These are phyloP conservation scores for Cystoisospora suis DNA, from an alignment of 169 alveolate species.

Conservation along the genomic window DNA sequence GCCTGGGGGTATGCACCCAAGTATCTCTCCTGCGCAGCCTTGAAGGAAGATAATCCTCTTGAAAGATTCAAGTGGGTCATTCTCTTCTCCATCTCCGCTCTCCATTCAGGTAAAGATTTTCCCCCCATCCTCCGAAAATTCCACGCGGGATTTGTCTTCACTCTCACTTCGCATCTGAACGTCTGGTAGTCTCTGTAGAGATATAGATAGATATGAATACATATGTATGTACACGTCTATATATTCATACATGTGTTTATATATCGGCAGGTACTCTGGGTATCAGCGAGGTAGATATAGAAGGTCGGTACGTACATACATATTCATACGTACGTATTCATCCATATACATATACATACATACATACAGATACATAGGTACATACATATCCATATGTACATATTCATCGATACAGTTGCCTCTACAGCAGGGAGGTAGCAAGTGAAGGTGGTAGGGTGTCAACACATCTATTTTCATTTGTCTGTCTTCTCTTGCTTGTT, in stretches of 20 bases:
- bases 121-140: no score
- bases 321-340: background rate
- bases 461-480: background rate
- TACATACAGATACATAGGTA: no score
- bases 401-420: background rate
- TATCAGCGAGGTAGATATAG: no score
- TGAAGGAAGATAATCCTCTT: background rate
- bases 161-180: no score
- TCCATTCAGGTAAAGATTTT: background rate
- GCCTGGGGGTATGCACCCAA: constrained; percentile 20
- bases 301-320: background rate
- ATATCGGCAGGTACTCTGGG: no score
- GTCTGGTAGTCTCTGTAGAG: no score
- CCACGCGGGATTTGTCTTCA: no score
- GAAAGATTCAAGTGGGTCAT: constrained; percentile 11
- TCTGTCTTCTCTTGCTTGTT: background rate
- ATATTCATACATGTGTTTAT: no score
- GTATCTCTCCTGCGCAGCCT: constrained; percentile 2
- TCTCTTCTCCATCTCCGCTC: background rate
- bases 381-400: background rate
- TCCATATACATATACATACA: background rate
- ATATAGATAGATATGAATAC: no score
- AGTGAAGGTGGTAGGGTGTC: background rate
- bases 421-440: background rate
- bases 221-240: no score